Conservation (phyloP, 2,329 filamentous ascomycete species). For the Escovopsis sp. region DNA sequence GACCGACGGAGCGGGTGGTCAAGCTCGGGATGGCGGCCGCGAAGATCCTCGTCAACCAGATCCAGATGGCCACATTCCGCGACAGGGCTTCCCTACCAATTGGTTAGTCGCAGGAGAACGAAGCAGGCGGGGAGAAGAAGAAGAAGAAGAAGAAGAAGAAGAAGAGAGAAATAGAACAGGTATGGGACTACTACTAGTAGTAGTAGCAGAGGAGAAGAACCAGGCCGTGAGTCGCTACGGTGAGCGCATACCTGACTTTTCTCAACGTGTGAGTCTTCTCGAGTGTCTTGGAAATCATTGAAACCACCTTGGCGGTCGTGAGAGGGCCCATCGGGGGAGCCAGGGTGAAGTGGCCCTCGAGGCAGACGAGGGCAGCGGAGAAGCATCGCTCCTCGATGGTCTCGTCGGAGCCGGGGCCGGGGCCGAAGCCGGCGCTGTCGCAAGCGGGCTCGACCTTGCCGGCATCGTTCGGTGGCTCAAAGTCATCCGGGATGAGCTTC, state of each 20-base stretch:
- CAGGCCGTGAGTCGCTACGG: too few relatives aligned
- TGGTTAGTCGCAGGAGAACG: neutral
- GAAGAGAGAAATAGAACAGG: too few relatives aligned
- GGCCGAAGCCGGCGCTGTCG: too few relatives aligned
- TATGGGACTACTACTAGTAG: too few relatives aligned
- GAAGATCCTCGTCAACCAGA: constrained; percentile 47
- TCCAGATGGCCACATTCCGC: constrained; percentile 49
- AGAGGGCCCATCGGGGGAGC: constrained; percentile 40
- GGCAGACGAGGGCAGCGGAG: constrained; percentile 41
- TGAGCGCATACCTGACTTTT: constrained; percentile 36
- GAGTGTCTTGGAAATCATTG: constrained; percentile 43
- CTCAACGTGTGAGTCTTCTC: constrained; percentile 48
- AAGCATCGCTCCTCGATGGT: constrained; percentile 51
- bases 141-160: too few relatives aligned
- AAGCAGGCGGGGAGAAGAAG: too few relatives aligned
- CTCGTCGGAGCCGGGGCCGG: constrained; percentile 21
- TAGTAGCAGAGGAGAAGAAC: too few relatives aligned
- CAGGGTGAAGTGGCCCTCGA: constrained; percentile 45
- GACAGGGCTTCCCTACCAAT: constrained; percentile 39
- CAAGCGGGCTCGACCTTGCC: constrained; percentile 1
- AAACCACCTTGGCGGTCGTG: constrained; percentile 37
- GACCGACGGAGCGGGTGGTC: constrained; percentile 42
- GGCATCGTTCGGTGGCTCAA: constrained; percentile 5
- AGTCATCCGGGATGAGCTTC: constrained; percentile 13
- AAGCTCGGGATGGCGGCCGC: constrained; percentile 44